Percentiles rank a stretch among this genome's conserved stretches.
phyloP scores from a whole-genome alignment of 2,329 filamentous ascomycete genomes.

The Fonsecaea erecta region DNA sequence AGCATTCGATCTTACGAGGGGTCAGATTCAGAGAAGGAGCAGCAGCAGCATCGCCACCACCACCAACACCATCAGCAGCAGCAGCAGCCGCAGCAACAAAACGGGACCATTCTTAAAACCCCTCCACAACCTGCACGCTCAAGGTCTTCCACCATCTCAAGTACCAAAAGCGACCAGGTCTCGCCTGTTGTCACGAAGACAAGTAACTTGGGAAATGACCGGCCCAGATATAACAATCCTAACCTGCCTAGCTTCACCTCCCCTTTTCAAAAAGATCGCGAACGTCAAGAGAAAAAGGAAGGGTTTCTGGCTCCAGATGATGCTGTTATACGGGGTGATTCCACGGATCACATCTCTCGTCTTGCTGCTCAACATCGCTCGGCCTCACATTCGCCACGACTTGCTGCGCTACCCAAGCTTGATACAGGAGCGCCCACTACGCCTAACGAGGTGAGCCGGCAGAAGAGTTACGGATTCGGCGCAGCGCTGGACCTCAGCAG shows the following conservation, averaged over 20 bases:
- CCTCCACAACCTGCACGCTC: slow-evolving; percentile 23
- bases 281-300: slow-evolving; percentile 41
- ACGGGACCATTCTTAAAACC: slow-evolving; percentile 30
- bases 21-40: slow-evolving; percentile 51
- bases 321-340: slow-evolving; percentile 23
- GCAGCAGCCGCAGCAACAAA: slow-evolving; percentile 35
- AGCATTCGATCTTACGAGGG: slow-evolving; percentile 54
- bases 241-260: slow-evolving; percentile 60
- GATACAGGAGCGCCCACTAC: slow-evolving; percentile 48
- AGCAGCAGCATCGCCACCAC: slow-evolving; percentile 23
- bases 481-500: slow-evolving; percentile 32
- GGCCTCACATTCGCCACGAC: slow-evolving; percentile 48
- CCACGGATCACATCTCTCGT: slow-evolving; percentile 49
- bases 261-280: slow-evolving; percentile 48
- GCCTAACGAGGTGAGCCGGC: slow-evolving; percentile 27
- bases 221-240: slow-evolving; percentile 47
- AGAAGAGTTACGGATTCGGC: slow-evolving; percentile 42
- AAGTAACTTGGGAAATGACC: slow-evolving; percentile 19
- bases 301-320: slow-evolving; percentile 35
- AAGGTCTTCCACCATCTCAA: slow-evolving; percentile 34
- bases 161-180: slow-evolving; percentile 29
- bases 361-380: slow-evolving; percentile 47
- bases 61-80: neutral
- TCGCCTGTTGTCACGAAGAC: slow-evolving; percentile 17
- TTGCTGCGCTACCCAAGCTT: slow-evolving; percentile 56